These are phyloP conservation scores for Nitzschia palea DNA, from an alignment of 108 stramenopile genomes.

Conservation along the genomic window DNA sequence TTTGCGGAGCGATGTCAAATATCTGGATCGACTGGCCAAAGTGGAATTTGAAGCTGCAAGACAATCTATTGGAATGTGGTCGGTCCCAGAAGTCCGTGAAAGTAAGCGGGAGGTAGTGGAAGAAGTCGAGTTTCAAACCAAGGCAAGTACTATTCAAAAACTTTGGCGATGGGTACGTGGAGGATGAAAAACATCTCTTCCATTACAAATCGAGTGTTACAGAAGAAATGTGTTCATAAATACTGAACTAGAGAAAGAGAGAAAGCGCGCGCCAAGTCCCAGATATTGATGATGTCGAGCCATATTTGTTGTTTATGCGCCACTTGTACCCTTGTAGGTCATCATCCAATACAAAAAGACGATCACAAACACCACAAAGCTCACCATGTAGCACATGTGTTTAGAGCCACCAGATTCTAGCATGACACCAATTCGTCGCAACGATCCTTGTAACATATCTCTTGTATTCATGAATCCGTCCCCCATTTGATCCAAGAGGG, in stretches of 20 bases:
- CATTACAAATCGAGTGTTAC: too few species aligned
- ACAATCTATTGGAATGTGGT: slow-evolving; percentile 66
- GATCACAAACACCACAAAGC: slow-evolving; percentile 81
- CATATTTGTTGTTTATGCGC: slow-evolving; percentile 30
- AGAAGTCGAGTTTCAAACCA: slow-evolving; percentile 58
- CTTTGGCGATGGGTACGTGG: slow-evolving; percentile 51
- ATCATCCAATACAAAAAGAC: slow-evolving; percentile 86
- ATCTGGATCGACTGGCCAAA: slow-evolving; percentile 54
- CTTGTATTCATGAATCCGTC: slow-evolving; percentile 75
- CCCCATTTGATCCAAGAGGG: slow-evolving; percentile 82
- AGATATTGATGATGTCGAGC: too few species aligned
- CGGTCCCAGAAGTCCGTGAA: slow-evolving; percentile 39
- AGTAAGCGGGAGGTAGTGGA: slow-evolving; percentile 48
- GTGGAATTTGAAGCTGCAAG: slow-evolving; percentile 63
- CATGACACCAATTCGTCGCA: slow-evolving; percentile 85
- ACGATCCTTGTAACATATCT: slow-evolving; percentile 68
- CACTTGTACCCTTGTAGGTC: slow-evolving; percentile 45
- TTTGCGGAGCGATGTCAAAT: slow-evolving; percentile 58
- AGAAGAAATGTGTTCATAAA: too few species aligned
- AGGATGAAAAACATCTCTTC: slow-evolving; percentile 3
- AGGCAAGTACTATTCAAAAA: slow-evolving; percentile 38
- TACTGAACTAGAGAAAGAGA: too few species aligned
- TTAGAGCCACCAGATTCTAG: slow-evolving; percentile 75
- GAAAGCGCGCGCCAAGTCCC: too few species aligned
- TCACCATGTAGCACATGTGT: slow-evolving; percentile 90